phyloP scores from a whole-genome alignment of 352 stramenopile species.

The Elongisporangium senticosum region DNA sequence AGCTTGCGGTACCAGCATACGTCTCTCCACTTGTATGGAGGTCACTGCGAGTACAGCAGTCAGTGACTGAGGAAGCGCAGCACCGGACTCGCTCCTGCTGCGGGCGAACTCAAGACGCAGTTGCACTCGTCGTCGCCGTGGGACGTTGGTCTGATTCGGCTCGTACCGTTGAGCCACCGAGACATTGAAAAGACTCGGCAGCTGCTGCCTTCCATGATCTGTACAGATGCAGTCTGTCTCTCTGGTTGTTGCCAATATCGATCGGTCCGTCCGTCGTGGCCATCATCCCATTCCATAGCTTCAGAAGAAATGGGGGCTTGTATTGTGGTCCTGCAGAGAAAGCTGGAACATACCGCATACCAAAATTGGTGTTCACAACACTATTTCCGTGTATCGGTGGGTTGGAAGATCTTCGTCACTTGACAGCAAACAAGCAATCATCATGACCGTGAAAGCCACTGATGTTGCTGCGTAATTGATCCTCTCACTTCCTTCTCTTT shows the following conservation, averaged over 20 bases:
- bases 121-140: neutral
- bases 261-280: too few relatives aligned
- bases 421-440: too few relatives aligned
- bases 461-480: too few relatives aligned
- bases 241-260: too few relatives aligned
- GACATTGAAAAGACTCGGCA: neutral
- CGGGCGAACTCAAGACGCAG: neutral
- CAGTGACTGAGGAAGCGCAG: neutral
- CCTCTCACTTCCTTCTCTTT: too few relatives aligned
- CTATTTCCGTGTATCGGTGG: neutral
- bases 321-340: neutral
- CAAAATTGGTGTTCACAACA: neutral
- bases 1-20: neutral
- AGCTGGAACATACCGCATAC: neutral
- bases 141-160: neutral
- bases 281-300: too few relatives aligned
- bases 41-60: neutral
- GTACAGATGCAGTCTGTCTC: neutral
- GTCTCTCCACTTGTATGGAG: too few relatives aligned
- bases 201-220: neutral
- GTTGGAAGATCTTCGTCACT: neutral
- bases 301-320: too few relatives aligned
- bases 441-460: too few relatives aligned
- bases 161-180: neutral
- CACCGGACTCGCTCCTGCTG: neutral